A percentile compares a stretch with the other conserved stretches of the same genome.
Evolutionary conservation across 176 grass and related monocot species (phyloP).

Genomic region (Aegilops umbellulata): DNA sequence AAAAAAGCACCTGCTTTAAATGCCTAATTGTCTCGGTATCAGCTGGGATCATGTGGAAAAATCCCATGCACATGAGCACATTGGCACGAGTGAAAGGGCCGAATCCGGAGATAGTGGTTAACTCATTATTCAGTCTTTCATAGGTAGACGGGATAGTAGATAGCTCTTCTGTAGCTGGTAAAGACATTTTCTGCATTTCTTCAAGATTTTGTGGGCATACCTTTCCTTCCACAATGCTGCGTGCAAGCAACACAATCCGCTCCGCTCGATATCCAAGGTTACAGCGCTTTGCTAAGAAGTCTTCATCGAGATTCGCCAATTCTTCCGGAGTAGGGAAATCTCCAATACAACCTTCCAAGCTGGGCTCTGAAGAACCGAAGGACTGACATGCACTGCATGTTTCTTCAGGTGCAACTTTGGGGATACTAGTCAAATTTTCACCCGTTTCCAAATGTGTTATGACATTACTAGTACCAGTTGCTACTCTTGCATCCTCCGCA

Average conservation of each 20-base stretch:
- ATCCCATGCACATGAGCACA: constrained; percentile 88
- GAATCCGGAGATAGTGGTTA: constrained; percentile 50
- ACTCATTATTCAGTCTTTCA: constrained; percentile 48
- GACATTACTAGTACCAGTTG: background rate
- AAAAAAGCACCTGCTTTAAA: constrained; percentile 54
- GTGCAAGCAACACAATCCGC: constrained; percentile 63
- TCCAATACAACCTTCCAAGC: constrained; percentile 25
- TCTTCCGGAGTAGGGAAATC: constrained; percentile 73
- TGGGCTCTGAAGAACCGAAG: constrained; percentile 15
- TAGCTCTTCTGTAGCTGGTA: constrained; percentile 15
- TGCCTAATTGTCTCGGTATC: constrained; percentile 79
- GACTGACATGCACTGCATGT: background rate
- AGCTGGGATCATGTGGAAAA: constrained; percentile 60
- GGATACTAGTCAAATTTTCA: background rate
- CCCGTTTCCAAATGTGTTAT: background rate
- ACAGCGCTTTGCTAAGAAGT: constrained; percentile 46
- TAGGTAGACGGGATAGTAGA: constrained; percentile 27
- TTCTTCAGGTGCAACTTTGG: constrained; percentile 30
- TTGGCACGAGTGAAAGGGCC: constrained; percentile 82
- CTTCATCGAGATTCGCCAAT: constrained; percentile 50
- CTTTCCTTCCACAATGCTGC: constrained; percentile 46
- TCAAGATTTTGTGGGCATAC: constrained; percentile 49
- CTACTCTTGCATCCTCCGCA: background rate
- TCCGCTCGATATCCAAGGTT: constrained; percentile 70
- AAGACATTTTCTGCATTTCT: constrained; percentile 37